Base-by-base conservation (phyloP, 257 asterid genomes). In the Solanum ahanhuiri region DNA sequence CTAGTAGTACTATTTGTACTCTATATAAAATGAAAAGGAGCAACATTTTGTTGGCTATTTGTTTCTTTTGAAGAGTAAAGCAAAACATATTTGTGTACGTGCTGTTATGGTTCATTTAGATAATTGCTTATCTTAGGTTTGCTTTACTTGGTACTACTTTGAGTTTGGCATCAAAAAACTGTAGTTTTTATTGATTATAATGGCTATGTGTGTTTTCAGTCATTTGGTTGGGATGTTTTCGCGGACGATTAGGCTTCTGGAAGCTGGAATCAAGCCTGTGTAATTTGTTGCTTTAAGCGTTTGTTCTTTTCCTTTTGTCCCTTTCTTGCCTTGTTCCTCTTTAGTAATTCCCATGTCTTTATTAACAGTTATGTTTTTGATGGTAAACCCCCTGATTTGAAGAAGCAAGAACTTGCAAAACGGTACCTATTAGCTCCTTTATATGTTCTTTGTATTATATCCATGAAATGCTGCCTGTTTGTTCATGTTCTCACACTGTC, bases 201-300 rank as follows among this genome's bases (percentile, higher is more conserved):
- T 83, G 86, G 31, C 63, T 71, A 69, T 83, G 39, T 90, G 83
- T 84, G 63, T 58, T 82, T 90, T 48, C 39, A 97, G 99, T 91
- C 98, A 97, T 91, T 91, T 95, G 93, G 98, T 93, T 87, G 99
- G 98, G 81, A 95, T 97, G 98, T 95, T 97, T 89, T 51, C 93
- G 1, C 91, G 99, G 91, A 97, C 99, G 22, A 97, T 95, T 88
- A 93, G 98, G 91, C 96, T 97, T 88, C 87, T 97, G 92, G 99
- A 97, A 91, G 98, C 99, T 88, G 99, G 99, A 91, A 95, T 97
- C 73, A 97, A 95, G 91, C 99, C 99, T 73, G 97, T 92, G 98
- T 97, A 94, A 92, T 39, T 86, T 82, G 83, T 77, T 83, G 85
- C 66, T 81, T 67, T 83, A 48, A 83, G 37, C 72, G 66, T 86